A percentile compares a stretch with the other conserved stretches of the same genome.
Conservation (phyloP, 805 yeast species). For the Candida odintsovae region DNA sequence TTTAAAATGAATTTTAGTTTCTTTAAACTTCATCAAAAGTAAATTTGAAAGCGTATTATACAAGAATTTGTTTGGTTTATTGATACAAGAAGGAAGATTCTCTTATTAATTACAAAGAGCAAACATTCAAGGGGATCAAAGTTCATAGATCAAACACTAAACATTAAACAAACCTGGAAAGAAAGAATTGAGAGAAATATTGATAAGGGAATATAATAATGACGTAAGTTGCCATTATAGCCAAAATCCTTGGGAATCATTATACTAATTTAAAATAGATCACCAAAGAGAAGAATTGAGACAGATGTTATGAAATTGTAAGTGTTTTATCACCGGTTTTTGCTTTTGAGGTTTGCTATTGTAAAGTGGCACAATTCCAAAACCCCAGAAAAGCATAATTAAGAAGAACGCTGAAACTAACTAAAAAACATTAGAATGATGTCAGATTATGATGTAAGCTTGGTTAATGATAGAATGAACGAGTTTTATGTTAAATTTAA, state of each 20-base stretch:
- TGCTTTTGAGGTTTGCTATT: neutral
- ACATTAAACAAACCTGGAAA: too few species aligned
- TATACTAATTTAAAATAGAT: conserved; percentile 8
- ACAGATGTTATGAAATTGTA: conserved; percentile 93
- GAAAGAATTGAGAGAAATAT: too few species aligned
- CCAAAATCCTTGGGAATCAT: neutral
- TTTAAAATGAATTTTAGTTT: too few species aligned
- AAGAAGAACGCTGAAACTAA: conserved; percentile 4
- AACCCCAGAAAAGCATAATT: neutral
- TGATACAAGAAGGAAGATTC: too few species aligned
- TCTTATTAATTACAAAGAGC: too few species aligned
- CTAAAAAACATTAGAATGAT: conserved; percentile 46
- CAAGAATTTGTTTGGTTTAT: too few species aligned
- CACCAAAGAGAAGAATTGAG: conserved; percentile 54
- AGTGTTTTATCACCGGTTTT: conserved; percentile 31
- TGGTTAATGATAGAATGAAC: conserved; percentile 78
- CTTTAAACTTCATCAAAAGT: too few species aligned
- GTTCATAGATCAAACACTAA: too few species aligned
- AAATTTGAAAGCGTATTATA: too few species aligned
- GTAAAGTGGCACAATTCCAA: too few species aligned
- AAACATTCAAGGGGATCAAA: neutral
- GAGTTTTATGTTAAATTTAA: conserved; percentile 79
- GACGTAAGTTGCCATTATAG: neutral
- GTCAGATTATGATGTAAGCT: conserved; percentile 86
- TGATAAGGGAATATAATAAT: neutral